Evolutionary conservation across 208 protist genomes (phyloP), one percentile per base, ranked within the genome.

Genomic region (Phytomonas sp.): DNA sequence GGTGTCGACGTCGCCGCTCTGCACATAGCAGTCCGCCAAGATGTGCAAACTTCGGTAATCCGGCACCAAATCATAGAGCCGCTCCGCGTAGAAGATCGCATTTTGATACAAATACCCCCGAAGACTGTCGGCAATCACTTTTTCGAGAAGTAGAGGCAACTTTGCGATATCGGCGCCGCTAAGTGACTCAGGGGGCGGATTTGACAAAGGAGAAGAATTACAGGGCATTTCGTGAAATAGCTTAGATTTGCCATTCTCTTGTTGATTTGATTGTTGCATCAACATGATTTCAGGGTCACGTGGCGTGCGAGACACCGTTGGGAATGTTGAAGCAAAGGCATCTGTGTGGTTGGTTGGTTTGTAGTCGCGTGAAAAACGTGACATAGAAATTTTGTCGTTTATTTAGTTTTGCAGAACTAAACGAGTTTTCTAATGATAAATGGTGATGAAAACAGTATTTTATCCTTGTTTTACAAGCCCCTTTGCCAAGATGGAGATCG

Each of bases 61-160:
- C 31, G 78, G 59, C 9, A 68, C 53, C 33, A 89, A 34, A 63
- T 93, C 85, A 68, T 84, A 85, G 30, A 98, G 81, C 8, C 88
- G 81, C 73, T 97, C 92, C 4, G 95, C 88, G 31, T 93, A 85
- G 66, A 96, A 97, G 68, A 95, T 82, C 43, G 92, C 92, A 78
- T 97, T 96, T 11, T 65, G 36, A 66, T 85, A 88, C 37, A 97
- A 53, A 70, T 92, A 86, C 28, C 63, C 67, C 31, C 70, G 30
- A 15, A 95, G 76, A 51, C 82, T 91, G 29, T 92, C 83, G 23
- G 80, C 64, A n/a, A 96, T 76, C 29, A 72, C 68, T 17, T 82
- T 72, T 51, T 74, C 70, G 11, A 94, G 33, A 56, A 56, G 46
- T 71, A 59, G 28, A 61, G 33, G 62, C 81, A 74, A 32, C 74